Base-by-base conservation (phyloP, 768 basidiomycete species). In the Pleurotus salmoneostramineus region DNA sequence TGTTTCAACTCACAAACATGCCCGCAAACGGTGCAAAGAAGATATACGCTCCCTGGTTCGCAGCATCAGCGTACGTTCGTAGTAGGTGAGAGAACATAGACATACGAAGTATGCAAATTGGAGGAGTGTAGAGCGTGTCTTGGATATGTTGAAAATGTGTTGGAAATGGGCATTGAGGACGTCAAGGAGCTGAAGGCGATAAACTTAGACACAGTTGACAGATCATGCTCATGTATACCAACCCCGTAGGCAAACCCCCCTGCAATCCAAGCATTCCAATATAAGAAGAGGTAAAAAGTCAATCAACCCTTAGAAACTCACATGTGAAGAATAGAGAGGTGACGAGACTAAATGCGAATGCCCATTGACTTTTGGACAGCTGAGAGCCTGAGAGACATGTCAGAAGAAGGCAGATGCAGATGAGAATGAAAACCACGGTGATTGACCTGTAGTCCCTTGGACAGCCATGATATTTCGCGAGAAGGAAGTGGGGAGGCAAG, bases 251-350 rank as follows among this genome's bases (percentile, higher is more conserved):
- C 81, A 68, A 87, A 87, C 0, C 85, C 86, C 85, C 84, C 83
- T 79, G 55, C 36, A n/a, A 37, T 31, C 10, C 37, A 10, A 47
- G 21, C 37, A 44, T 43, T 51, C 8, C 42, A 56, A 21, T 42
- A 57, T 15, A 47, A 32, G 34, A 40, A 21, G 42, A 27, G 27
- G 35, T 46, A 35, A 31, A 55, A 42, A 21, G 5, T 27, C 45
- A 27, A 27, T 27, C 49, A 56, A 33, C 40, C 4, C 11, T 6
- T 17, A 15, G 42, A 33, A 36, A 69, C 81, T 61, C 61, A 84
- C 85, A 87, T 32, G 87, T 85, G 71, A 90, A 89, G 77, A 90
- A 90, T 34, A 90, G 74, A 8, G 87, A 82, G 15, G 88, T 90
- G 59, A 91, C 84, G 56, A 90, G 80, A 40, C 75, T 74, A 67